A percentile compares a stretch with the other conserved stretches of the same genome.
Conservation (phyloP, 352 stramenopile species). For the Salisapilia sapeloensis region DNA sequence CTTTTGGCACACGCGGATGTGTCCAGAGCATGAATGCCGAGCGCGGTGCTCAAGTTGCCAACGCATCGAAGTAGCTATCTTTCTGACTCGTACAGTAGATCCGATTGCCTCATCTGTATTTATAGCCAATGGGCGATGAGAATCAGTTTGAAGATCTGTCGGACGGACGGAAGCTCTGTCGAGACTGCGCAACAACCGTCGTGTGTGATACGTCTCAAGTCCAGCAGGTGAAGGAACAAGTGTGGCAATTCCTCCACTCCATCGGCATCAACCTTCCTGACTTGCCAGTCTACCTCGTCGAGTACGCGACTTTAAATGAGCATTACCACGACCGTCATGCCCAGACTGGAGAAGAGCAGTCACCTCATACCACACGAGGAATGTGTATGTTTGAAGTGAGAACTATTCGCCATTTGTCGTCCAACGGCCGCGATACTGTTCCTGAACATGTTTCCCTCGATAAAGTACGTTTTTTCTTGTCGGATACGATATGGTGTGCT, state of each 20-base stretch:
- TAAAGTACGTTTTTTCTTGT: slow-evolving; percentile 10
- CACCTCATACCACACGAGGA: background rate
- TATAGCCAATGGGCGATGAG: slow-evolving; percentile 9
- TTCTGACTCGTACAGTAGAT: slow-evolving; percentile 3
- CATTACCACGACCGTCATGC: slow-evolving; percentile 10
- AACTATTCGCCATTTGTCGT: slow-evolving; percentile 29
- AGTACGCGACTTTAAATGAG: slow-evolving; percentile 32
- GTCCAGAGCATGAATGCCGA: slow-evolving; percentile 33
- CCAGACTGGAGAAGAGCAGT: background rate
- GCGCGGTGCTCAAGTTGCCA: slow-evolving; percentile 57
- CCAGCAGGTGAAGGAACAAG: slow-evolving; percentile 20
- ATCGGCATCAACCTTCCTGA: slow-evolving; percentile 45
- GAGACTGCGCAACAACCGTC: slow-evolving; percentile 35
- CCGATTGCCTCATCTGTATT: slow-evolving; percentile 1
- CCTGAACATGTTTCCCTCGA: slow-evolving; percentile 25
- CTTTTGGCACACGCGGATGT: slow-evolving; percentile 50
- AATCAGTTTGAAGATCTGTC: slow-evolving; percentile 36
- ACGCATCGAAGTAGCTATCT: slow-evolving; percentile 25
- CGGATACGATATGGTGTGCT: background rate
- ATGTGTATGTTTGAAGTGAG: background rate
- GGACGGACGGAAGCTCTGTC: slow-evolving; percentile 48
- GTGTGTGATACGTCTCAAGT: slow-evolving; percentile 48
- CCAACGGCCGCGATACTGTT: slow-evolving; percentile 12
- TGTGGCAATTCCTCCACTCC: slow-evolving; percentile 51
- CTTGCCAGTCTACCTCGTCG: slow-evolving; percentile 48